Evolutionary conservation across 768 basidiomycete species (phyloP).

Genomic region (Lentinula sp.): DNA sequence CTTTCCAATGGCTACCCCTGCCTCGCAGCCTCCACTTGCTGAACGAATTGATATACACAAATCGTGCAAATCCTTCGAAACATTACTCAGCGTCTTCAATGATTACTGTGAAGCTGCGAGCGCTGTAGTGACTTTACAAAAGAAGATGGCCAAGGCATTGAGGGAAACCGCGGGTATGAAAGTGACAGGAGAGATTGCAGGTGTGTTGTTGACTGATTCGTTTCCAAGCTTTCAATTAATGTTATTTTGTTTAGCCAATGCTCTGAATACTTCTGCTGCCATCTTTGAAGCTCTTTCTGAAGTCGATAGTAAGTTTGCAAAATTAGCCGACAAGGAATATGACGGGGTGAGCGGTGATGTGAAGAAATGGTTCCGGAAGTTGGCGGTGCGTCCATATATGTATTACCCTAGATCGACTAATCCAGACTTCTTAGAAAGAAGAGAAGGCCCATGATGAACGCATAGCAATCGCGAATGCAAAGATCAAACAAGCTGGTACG

Average conservation of each 20-base stretch:
- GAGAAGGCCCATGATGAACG: slow-evolving; percentile 74
- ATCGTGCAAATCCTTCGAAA: slow-evolving; percentile 72
- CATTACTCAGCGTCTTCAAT: slow-evolving; percentile 56
- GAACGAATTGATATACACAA: slow-evolving; percentile 76
- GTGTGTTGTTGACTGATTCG: slow-evolving; percentile 29
- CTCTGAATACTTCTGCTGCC: slow-evolving; percentile 55
- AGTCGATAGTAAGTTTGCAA: slow-evolving; percentile 69
- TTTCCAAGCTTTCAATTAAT: not conserved
- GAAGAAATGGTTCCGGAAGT: slow-evolving; percentile 84
- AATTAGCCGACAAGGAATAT: slow-evolving; percentile 70
- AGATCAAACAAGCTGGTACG: slow-evolving; percentile 72
- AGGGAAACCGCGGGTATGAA: slow-evolving; percentile 60
- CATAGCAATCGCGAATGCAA: slow-evolving; percentile 58
- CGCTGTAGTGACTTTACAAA: slow-evolving; percentile 59
- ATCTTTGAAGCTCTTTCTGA: slow-evolving; percentile 70
- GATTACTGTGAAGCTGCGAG: slow-evolving; percentile 72
- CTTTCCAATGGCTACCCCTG: slow-evolving; percentile 15
- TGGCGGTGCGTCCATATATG: slow-evolving; percentile 45
- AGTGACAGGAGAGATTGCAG: slow-evolving; percentile 54
- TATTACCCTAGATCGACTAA: no score
- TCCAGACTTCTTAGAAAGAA: slow-evolving; percentile 51
- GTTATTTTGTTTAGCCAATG: slow-evolving; percentile 43
- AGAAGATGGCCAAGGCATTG: slow-evolving; percentile 68
- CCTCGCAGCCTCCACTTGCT: slow-evolving; percentile 26
- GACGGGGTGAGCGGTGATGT: slow-evolving; percentile 59